phyloP scores from a whole-genome alignment of 2,329 filamentous ascomycete genomes.

The Aspergillus sojae region DNA sequence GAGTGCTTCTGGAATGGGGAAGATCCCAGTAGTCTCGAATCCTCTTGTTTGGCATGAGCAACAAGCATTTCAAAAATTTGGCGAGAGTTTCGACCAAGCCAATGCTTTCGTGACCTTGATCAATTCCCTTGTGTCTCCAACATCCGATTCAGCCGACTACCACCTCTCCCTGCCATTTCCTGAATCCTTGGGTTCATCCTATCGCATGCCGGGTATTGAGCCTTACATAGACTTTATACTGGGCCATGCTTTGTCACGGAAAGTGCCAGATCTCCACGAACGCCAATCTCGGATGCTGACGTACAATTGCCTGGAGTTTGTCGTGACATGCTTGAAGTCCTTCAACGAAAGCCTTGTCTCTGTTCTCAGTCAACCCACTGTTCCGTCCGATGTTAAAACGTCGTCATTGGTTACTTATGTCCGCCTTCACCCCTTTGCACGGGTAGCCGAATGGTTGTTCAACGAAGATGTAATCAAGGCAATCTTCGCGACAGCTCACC shows the following conservation, averaged over 20 bases:
- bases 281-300: constrained; percentile 73
- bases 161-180: constrained; percentile 83
- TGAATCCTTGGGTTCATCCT: constrained; percentile 76
- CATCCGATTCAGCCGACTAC: constrained; percentile 50
- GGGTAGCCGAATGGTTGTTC: constrained; percentile 98
- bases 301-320: constrained; percentile 81
- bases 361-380: constrained; percentile 75
- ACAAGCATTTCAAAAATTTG: constrained; percentile 72
- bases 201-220: constrained; percentile 83
- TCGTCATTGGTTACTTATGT: constrained; percentile 79
- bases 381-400: constrained; percentile 72
- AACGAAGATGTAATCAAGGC: constrained; percentile 84
- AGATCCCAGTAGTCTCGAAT: constrained; percentile 46
- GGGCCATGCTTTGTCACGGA: constrained; percentile 73
- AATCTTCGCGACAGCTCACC: constrained; percentile 77
- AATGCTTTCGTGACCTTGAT: constrained; percentile 82
- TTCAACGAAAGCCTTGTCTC: constrained; percentile 95
- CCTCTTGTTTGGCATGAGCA: constrained; percentile 52
- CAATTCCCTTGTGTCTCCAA: constrained; percentile 69
- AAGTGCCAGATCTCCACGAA: constrained; percentile 67
- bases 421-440: constrained; percentile 84
- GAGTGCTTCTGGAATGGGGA: constrained; percentile 48
- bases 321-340: constrained; percentile 73
- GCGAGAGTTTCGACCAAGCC: constrained; percentile 79
- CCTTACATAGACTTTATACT: constrained; percentile 90